Evolutionary conservation across 345 rosid genomes (phyloP).

Genomic region (Stellera chamaejasme): DNA sequence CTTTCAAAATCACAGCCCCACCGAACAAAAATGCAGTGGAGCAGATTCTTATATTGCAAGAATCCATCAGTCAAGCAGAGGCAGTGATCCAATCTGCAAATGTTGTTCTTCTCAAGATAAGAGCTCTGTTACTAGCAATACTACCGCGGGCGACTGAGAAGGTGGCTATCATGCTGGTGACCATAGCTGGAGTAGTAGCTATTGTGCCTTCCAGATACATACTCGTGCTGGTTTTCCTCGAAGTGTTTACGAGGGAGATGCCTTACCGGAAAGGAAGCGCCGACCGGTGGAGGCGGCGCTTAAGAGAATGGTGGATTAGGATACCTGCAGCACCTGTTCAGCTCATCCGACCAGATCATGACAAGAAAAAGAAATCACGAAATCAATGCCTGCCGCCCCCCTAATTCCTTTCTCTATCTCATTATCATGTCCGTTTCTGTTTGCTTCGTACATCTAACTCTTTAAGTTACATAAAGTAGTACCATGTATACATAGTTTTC

Average conservation of each 20-base stretch:
- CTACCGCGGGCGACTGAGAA: slow-evolving; percentile 82
- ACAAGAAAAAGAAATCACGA: slow-evolving; percentile 54
- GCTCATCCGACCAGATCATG: slow-evolving; percentile 45
- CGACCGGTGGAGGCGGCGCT: slow-evolving; percentile 49
- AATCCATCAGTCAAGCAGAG: slow-evolving; percentile 59
- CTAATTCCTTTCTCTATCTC: too few species aligned
- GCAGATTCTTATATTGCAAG: slow-evolving; percentile 78
- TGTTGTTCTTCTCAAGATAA: slow-evolving; percentile 69
- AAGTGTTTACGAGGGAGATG: slow-evolving; percentile 72
- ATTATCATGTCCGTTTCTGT: too few species aligned
- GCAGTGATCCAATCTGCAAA: slow-evolving; percentile 70
- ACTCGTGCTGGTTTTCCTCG: slow-evolving; percentile 43
- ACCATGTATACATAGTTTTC: too few species aligned
- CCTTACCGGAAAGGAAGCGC: slow-evolving; percentile 72
- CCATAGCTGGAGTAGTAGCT: slow-evolving; percentile 39
- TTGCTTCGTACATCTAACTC: too few species aligned
- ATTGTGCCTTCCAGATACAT: slow-evolving; percentile 52
- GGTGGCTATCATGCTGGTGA: slow-evolving; percentile 48
- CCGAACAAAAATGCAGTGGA: slow-evolving; percentile 81
- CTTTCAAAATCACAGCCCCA: slow-evolving; percentile 56
- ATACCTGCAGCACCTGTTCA: slow-evolving; percentile 89
- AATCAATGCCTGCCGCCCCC: background rate
- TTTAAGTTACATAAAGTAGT: too few species aligned
- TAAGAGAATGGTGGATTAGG: slow-evolving; percentile 91
- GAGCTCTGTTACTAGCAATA: slow-evolving; percentile 77